Evolutionary conservation across 345 rosid species (phyloP).

Genomic region (Populus alba): DNA sequence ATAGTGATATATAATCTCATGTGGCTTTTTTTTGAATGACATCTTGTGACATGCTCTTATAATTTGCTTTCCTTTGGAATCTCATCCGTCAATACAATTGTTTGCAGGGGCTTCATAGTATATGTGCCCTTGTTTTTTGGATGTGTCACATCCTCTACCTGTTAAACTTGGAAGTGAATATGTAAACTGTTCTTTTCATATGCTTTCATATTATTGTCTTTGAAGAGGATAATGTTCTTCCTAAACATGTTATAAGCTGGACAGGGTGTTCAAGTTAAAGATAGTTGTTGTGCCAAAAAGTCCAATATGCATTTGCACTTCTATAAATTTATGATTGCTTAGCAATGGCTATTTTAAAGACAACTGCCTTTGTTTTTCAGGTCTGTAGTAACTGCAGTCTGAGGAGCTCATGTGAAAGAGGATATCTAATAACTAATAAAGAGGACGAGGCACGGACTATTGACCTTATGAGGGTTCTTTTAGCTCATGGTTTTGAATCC

Average conservation of each 20-base stretch:
- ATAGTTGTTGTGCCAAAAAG: no score
- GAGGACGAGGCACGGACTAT: slow-evolving; percentile 92
- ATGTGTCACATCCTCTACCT: neutral
- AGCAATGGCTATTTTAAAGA: slow-evolving; percentile 19
- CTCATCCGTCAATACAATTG: neutral
- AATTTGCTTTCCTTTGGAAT: neutral
- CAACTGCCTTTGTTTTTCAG: slow-evolving; percentile 43
- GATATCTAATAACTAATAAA: slow-evolving; percentile 75
- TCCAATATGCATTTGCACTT: neutral
- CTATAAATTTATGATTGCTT: slow-evolving; percentile 7
- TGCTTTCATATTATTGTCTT: neutral
- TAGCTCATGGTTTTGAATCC: slow-evolving; percentile 74
- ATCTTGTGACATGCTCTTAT: neutral
- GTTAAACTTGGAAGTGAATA: neutral
- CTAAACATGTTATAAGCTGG: no score
- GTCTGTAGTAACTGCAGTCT: slow-evolving; percentile 92
- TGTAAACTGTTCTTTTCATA: neutral
- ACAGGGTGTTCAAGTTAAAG: no score
- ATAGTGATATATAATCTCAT: neutral
- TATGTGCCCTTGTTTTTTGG: no score
- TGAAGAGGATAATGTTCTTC: neutral
- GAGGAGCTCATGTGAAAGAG: slow-evolving; percentile 84
- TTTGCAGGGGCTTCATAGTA: no score
- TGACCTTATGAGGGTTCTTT: slow-evolving; percentile 80
- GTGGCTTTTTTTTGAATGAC: neutral